These are phyloP conservation scores for Aureobasidium sp. DNA, from an alignment of 2,329 filamentous ascomycete species.

Conservation along the genomic window DNA sequence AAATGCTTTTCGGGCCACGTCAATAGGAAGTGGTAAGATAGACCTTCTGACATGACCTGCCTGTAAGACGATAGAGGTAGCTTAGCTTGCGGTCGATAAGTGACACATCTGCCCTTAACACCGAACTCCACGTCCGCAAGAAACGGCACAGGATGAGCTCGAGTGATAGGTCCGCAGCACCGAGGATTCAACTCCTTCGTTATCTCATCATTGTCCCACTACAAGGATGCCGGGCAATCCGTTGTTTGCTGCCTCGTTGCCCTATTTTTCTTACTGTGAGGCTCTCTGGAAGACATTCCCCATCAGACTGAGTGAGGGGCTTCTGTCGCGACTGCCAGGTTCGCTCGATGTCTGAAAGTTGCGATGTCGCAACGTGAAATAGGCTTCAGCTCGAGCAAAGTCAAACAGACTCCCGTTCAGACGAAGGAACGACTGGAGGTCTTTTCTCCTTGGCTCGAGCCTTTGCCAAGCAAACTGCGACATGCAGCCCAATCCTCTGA, in stretches of 20 bases:
- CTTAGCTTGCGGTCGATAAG: neutral
- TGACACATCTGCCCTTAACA: neutral
- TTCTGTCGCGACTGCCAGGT: neutral
- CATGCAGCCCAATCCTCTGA: neutral
- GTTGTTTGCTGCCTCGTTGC: neutral
- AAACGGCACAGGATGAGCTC: neutral
- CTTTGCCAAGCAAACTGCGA: conserved; percentile 2
- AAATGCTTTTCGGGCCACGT: neutral
- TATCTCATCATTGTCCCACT: conserved; percentile 4
- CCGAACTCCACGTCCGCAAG: neutral
- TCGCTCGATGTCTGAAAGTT: neutral
- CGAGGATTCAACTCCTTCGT: neutral
- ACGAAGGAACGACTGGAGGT: conserved; percentile 1
- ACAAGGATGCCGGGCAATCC: too few species aligned
- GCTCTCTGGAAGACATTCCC: neutral
- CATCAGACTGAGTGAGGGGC: neutral
- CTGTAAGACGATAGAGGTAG: neutral
- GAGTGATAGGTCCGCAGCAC: neutral
- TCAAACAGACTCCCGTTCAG: neutral
- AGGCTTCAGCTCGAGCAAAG: neutral
- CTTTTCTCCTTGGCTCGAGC: neutral
- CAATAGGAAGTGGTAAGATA: neutral
- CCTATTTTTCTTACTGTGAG: neutral
- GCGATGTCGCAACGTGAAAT: conserved; percentile 3
- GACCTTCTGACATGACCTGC: neutral